phyloP scores from a whole-genome alignment of 257 asterid species.

The Penstemon barbatus region DNA sequence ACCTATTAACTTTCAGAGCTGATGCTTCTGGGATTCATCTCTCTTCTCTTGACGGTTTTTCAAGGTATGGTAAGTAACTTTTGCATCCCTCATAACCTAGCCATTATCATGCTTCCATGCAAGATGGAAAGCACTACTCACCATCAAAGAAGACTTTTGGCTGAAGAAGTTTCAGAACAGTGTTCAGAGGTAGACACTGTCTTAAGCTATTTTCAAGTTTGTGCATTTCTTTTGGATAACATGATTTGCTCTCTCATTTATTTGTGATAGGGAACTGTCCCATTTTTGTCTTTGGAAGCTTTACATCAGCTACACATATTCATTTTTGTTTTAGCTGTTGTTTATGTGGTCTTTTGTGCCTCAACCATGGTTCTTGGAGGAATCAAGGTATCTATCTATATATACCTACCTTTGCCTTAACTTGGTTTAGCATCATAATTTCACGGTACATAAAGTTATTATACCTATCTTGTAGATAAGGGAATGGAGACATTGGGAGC shows the following conservation, averaged over 20 bases:
- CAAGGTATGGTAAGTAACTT: slow-evolving; percentile 57
- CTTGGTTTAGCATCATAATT: not conserved
- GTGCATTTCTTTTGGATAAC: too few relatives aligned
- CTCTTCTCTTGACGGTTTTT: slow-evolving; percentile 68
- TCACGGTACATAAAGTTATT: not conserved
- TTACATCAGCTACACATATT: slow-evolving; percentile 88
- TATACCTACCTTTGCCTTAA: not conserved
- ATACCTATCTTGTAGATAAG: slow-evolving; percentile 46
- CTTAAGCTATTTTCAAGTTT: too few relatives aligned
- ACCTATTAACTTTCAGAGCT: slow-evolving; percentile 51
- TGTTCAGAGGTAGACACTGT: slow-evolving; percentile 48
- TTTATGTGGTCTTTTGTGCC: slow-evolving; percentile 72
- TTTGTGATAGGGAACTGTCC: slow-evolving; percentile 55
- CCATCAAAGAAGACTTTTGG: slow-evolving; percentile 45
- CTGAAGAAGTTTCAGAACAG: slow-evolving; percentile 26
- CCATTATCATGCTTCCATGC: slow-evolving; percentile 83
- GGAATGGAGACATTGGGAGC: slow-evolving; percentile 85
- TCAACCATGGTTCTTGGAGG: slow-evolving; percentile 75
- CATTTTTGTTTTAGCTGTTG: slow-evolving; percentile 81
- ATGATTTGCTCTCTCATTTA: not conserved
- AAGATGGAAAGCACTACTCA: slow-evolving; percentile 22
- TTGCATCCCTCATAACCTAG: slow-evolving; percentile 56
- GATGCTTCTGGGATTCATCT: slow-evolving; percentile 92
- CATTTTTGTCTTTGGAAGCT: slow-evolving; percentile 73
- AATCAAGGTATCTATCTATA: slow-evolving; percentile 45